These are phyloP conservation scores for Fusarium duplospermum DNA, from an alignment of 2,329 filamentous ascomycete species.

Conservation along the genomic window DNA sequence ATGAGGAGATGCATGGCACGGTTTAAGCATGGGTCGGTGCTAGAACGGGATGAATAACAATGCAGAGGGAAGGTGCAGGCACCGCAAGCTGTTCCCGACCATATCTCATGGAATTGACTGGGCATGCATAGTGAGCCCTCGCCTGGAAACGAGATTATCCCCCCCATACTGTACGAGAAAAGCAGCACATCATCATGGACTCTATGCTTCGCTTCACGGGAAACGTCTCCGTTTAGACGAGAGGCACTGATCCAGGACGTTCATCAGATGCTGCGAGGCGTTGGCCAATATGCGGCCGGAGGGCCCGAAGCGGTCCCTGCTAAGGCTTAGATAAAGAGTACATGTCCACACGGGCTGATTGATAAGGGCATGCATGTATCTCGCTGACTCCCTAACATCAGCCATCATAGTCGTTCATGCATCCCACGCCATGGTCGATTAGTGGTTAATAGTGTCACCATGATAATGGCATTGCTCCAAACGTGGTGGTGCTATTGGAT, in stretches of 20 bases:
- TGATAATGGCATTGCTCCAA: background rate
- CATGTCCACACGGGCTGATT: background rate
- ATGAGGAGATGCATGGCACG: background rate
- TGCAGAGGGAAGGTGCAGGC: slow-evolving; percentile 2
- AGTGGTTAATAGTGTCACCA: background rate
- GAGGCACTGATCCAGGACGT: background rate
- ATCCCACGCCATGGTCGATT: background rate
- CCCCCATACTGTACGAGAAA: background rate
- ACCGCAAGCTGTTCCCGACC: slow-evolving; percentile 3
- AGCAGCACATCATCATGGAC: background rate
- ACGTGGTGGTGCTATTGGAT: background rate
- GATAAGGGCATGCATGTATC: background rate
- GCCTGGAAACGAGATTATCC: slow-evolving; percentile 18
- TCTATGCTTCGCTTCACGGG: background rate
- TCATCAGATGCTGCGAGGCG: slow-evolving; percentile 2
- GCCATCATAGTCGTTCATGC: background rate
- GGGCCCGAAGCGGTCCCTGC: slow-evolving; percentile 9
- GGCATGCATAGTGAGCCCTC: background rate
- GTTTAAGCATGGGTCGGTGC: background rate
- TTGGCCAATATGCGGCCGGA: slow-evolving; percentile 3
- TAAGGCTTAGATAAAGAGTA: slow-evolving; percentile 10
- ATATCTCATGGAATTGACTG: background rate
- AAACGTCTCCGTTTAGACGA: background rate
- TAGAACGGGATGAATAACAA: slow-evolving; percentile 22
- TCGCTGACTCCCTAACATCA: background rate